These are phyloP conservation scores for Lobosporangium transversale DNA, from an alignment of 192 early-diverging fungal species.

Conservation along the genomic window DNA sequence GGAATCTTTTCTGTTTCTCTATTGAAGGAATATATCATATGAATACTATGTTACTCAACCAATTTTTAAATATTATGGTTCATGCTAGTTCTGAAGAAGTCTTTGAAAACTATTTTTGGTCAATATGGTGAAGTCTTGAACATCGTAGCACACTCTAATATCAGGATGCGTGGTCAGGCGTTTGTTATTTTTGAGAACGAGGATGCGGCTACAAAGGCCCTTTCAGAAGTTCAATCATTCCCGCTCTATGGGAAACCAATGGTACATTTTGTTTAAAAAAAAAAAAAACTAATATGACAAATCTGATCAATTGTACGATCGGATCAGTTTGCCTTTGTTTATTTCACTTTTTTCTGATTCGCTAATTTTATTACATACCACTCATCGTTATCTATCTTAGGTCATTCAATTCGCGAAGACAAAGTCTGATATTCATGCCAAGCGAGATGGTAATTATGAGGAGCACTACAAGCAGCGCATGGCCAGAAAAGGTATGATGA, in stretches of 20 bases:
- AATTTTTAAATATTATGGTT: background rate
- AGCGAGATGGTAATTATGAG: conserved; percentile 72
- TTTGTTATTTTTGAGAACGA: conserved; percentile 84
- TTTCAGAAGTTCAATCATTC: conserved; percentile 86
- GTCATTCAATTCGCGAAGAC: conserved; percentile 65
- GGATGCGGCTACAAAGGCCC: conserved; percentile 79
- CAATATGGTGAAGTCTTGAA: conserved; percentile 87
- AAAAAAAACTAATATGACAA: no score
- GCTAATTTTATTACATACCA: no score
- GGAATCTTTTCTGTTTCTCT: no score
- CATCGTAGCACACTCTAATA: conserved; percentile 79
- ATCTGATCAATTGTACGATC: background rate
- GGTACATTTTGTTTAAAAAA: conserved; percentile 54
- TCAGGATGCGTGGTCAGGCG: conserved; percentile 93
- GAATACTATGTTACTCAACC: background rate
- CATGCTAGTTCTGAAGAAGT: conserved; percentile 71
- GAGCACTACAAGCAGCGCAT: conserved; percentile 68
- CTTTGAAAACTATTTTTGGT: conserved; percentile 81
- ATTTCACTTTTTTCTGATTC: background rate
- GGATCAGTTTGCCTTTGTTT: background rate
- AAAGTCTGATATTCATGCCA: conserved; percentile 71
- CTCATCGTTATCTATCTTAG: no score
- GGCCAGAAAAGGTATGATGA: conserved; percentile 72
- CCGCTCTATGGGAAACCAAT: conserved; percentile 86
- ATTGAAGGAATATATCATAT: background rate